These are phyloP conservation scores for Tricharina praecox DNA, from an alignment of 495 filamentous ascomycete genomes.

Conservation along the genomic window DNA sequence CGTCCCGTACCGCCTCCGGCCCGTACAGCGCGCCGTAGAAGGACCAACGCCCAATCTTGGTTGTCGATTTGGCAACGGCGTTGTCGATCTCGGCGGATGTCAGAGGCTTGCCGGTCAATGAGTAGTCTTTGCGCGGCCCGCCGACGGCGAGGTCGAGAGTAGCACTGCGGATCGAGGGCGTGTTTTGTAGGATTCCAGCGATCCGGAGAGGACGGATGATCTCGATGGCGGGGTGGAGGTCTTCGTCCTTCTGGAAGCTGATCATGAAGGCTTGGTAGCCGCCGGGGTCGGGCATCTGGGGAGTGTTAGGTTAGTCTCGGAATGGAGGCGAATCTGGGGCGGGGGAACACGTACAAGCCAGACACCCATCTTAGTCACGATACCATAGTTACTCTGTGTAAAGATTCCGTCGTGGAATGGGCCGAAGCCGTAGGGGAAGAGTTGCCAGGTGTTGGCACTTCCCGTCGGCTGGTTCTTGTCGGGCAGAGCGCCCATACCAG, in stretches of 20 bases:
- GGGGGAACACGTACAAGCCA: conserved; percentile 27
- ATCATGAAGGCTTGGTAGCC: conserved; percentile 37
- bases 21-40: conserved; percentile 42
- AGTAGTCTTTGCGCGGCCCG: conserved; percentile 27
- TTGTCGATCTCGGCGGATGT: conserved; percentile 28
- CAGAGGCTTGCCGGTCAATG: conserved; percentile 27
- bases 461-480: conserved; percentile 23
- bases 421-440: conserved; percentile 40
- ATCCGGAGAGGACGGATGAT: conserved; percentile 35
- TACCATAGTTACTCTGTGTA: conserved; percentile 40
- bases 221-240: conserved; percentile 36
- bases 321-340: too few species aligned
- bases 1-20: conserved; percentile 30
- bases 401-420: conserved; percentile 43
- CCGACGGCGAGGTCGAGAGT: conserved; percentile 33
- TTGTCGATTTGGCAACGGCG: conserved; percentile 27
- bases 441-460: conserved; percentile 29
- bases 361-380: conserved; percentile 44
- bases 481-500: conserved; percentile 42
- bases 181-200: conserved; percentile 34
- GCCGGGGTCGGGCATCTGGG: conserved; percentile 35
- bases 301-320: conserved; percentile 9
- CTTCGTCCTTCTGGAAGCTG: conserved; percentile 36
- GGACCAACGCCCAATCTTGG: conserved; percentile 34
- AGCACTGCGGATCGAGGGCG: conserved; percentile 35